Evolutionary conservation across 148 eudicot genomes (phyloP), one percentile per base, ranked within the genome.

Genomic region (Heliosperma pusillum): DNA sequence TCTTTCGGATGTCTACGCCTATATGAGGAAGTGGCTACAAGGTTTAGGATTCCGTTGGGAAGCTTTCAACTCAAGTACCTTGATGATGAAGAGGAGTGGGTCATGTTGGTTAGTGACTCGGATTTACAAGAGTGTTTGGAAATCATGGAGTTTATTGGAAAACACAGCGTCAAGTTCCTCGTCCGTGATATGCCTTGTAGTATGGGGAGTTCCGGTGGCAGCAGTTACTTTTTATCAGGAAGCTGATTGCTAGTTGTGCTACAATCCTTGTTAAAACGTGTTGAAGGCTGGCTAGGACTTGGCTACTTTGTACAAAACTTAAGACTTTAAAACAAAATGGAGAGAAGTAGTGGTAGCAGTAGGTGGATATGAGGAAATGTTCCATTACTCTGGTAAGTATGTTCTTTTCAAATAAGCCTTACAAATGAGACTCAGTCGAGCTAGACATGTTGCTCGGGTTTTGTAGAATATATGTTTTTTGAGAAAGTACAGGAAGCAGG

Each of bases 81-180:
- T 47, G 98, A 94, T 45, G 98, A 94, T 33, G 98, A 94, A 66
- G 90, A 90, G 29, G 98, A 94, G 83, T 94, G 97, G 97, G 97
- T 94, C 58, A 76, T 90, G 90, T 72, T 94, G 80, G 88, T 85
- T 44, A 86, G 83, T 61, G 97, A 94, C 67, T 85, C 90, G 0
- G 98, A 94, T 76, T 82, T 90, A 81, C 87, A 84, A 1, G 98
- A 94, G 80, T 91, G 98, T 70, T 80, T 94, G 16, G 98, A 94
- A 62, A 81, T 88, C 26, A 73, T 91, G 91, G 91, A 90, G 50
- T 86, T 71, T 79, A 71, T 80, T 21, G 98, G 97, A 25, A 87
- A 82, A 25, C 87, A 89, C 2, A 84, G 77, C 21, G 83, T 86
- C 63, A 94, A 90, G 80, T 84, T 94, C 66, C 86, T 85, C 0